Conservation (phyloP, 805 yeast genomes). For the Candida ascalaphidarum region DNA sequence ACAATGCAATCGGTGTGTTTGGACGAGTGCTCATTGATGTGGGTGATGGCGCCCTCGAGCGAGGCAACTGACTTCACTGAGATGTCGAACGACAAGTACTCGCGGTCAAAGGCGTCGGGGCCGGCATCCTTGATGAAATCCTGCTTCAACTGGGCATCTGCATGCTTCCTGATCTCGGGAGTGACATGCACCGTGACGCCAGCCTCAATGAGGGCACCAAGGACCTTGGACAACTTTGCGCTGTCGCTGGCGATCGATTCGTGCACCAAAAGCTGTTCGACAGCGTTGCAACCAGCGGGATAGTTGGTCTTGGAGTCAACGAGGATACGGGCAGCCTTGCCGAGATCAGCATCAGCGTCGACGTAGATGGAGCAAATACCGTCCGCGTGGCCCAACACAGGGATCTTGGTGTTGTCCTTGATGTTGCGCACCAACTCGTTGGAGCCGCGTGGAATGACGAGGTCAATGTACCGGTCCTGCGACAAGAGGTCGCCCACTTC, state of each 20-base stretch:
- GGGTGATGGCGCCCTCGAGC: conserved; percentile 68
- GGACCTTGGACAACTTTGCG: conserved; percentile 13
- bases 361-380: conserved; percentile 90
- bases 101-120: conserved; percentile 70
- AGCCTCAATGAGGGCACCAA: conserved; percentile 41
- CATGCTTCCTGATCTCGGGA: conserved; percentile 34
- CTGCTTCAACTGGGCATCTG: conserved; percentile 9
- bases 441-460: conserved; percentile 98
- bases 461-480: conserved; percentile 85
- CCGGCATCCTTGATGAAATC: conserved; percentile 38
- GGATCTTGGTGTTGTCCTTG: conserved; percentile 84
- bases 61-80: conserved; percentile 59
- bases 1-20: conserved; percentile 93
- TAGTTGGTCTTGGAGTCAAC: conserved; percentile 91
- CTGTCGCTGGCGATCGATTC: conserved; percentile 21
- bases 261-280: conserved; percentile 73
- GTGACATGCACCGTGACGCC: conserved; percentile 72
- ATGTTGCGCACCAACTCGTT: conserved; percentile 83
- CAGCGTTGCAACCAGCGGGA: conserved; percentile 99
- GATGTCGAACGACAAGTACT: conserved; percentile 75
- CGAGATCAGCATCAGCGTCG: conserved; percentile 68
- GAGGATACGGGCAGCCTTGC: conserved; percentile 65
- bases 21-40: conserved; percentile 87
- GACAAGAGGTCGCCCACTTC: conserved; percentile 78
- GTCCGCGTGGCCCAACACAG: conserved; percentile 97